Evolutionary conservation across 2,329 filamentous ascomycete genomes (phyloP), one percentile per base, ranked within the genome.

Genomic region (Alternaria atra): DNA sequence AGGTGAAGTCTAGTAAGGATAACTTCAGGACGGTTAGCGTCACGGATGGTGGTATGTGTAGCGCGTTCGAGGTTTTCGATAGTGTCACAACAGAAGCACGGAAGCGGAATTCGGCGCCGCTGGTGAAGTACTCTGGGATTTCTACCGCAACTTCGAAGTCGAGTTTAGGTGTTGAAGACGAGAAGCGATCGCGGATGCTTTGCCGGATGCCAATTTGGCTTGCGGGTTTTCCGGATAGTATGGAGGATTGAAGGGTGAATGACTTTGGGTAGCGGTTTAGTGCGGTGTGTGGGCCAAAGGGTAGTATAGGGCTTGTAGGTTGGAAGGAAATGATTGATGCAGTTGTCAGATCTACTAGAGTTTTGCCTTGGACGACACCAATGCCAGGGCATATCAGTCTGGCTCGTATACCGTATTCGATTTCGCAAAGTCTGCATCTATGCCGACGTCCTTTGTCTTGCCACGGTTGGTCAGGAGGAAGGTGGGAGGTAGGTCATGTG

Each of bases 401-500:
- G 2, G 63, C 64, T 5, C 64, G 63, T 7, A 74, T 48, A 13
- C 70, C 68, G 44, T 74, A 74, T 17, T 63, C 43, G 23, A 73
- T 61, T 17, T 56, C 1, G 64, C 64, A 29, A 61, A 63, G 55
- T 73, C 60, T 1, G 70, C 62, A 1, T 47, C 62, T 1, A 61
- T 61, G 5, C 25, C 15, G 30, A 59, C 50, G 6, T 30, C 43
- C 5, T 12, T 30, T 9, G 13, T 9, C 4, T 10, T 46, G 43
- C 12, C 17, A 17, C 12, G 6, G 15, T 52, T 4, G 17, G 15
- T 67, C 29, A 52, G 51, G 5, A 61, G 43, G 48, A 74, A 73
- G 2, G 58, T 70, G 5, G 72, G 72, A 2, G 72, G 72, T 3
- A 74, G 58, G n/a, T 58, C 13, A 37, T 74, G 72, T 1, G 67